Evolutionary conservation across 495 filamentous ascomycete species (phyloP), one percentile per base, ranked within the genome.

Genomic region (Penicillium dipodomyicola): DNA sequence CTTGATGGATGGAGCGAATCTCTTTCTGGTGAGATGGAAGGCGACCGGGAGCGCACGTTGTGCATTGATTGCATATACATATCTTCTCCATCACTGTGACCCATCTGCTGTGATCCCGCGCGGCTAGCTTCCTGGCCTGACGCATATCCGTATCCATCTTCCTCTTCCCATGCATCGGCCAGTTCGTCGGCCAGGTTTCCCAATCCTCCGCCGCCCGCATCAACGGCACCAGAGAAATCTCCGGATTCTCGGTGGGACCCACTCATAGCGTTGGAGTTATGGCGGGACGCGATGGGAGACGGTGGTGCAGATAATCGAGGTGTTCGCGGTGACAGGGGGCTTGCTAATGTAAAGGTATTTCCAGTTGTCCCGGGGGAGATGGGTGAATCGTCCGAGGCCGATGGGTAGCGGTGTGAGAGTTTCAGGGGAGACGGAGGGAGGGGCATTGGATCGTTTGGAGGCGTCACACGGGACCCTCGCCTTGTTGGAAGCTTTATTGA

Each of bases 181-280:
- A 72, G 72, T 63, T 94, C 90, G 60, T 96, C 91, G 12, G 92
- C 91, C 17, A 97, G 74, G 59, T 88, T 95, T 33, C 91, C 91
- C 19, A 94, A 72, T 1, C 89, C 89, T 32, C 61, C 64, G 0
- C 84, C 85, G 20, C 67, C 73, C 58, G 58, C 62, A 23, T 67
- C 77, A 55, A 68, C 65, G 64, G 58, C 67, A 62, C 65, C 64
- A 32, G 71, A 71, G 59, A 74, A 78, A 52, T 77, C 77, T 42
- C 67, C 68, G 8, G 76, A 79, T 56, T 67, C 71, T 22, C 73
- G 67, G 8, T 72, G 63, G 54, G 83, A 78, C 19, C 79, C 72
- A 69, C 76, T 81, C 62, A 79, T 73, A 61, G 77, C 62, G 79
- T 75, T 59, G 76, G 79, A 33, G 50, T 80, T 75, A 19, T 80